Evolutionary conservation across 83 land plant genomes (phyloP).

Genomic region (Isoetes engelmannii): DNA sequence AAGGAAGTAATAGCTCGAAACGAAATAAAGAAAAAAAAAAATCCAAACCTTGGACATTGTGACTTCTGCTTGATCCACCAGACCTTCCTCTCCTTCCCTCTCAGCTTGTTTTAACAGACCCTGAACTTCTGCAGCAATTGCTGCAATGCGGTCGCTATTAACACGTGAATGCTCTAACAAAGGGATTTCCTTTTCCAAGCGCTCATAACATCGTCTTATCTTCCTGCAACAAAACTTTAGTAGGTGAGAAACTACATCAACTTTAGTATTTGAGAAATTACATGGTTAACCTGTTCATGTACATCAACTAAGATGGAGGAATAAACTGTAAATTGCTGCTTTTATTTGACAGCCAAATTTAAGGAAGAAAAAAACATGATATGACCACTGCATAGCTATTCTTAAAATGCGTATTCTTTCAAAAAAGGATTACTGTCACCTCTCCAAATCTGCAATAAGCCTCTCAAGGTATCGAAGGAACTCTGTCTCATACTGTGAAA

Average conservation of each 20-base stretch:
- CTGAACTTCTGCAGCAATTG: constrained; percentile 31
- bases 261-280: too few relatives aligned
- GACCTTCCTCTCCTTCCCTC: constrained; percentile 31
- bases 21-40: too few relatives aligned
- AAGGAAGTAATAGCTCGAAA: too few relatives aligned
- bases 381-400: too few relatives aligned
- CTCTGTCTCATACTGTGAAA: constrained; percentile 28
- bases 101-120: constrained; percentile 28
- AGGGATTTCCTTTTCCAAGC: constrained; percentile 34
- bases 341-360: too few relatives aligned
- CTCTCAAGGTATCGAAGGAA: constrained; percentile 31
- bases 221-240: constrained; percentile 20
- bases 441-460: constrained; percentile 31
- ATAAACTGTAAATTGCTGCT: too few relatives aligned
- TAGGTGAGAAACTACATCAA: background rate
- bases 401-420: too few relatives aligned
- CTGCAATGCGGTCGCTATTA: constrained; percentile 23
- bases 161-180: constrained; percentile 26
- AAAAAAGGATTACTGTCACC: constrained; percentile 3
- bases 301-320: too few relatives aligned
- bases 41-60: constrained; percentile 26
- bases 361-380: too few relatives aligned
- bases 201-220: constrained; percentile 29
- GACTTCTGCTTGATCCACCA: constrained; percentile 33
- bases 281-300: too few relatives aligned